A percentile compares a stretch with the other conserved stretches of the same genome.
Evolutionary conservation across 306 rosid species (phyloP).

Genomic region (Cicer bijugum): DNA sequence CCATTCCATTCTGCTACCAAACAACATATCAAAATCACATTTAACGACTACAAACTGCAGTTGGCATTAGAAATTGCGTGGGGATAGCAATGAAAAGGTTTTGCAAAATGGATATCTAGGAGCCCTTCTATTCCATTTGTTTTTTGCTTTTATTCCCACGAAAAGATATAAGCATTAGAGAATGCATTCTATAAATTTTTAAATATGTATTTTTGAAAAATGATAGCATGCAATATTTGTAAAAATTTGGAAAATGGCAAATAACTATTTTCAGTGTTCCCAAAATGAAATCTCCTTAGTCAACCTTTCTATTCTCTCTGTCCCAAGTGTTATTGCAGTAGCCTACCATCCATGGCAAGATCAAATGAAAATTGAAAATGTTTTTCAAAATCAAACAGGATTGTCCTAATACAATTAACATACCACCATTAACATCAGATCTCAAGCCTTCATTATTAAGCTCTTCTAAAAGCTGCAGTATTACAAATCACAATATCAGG

Average conservation of each 20-base stretch:
- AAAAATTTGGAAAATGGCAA: neutral
- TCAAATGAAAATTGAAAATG: neutral
- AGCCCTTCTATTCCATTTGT: neutral
- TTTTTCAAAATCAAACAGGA: neutral
- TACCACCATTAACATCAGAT: constrained; percentile 69
- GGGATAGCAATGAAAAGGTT: neutral
- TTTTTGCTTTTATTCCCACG: neutral
- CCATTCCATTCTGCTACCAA: constrained; percentile 59
- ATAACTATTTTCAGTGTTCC: neutral
- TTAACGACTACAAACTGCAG: constrained; percentile 21
- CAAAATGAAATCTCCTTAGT: neutral
- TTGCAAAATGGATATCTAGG: neutral
- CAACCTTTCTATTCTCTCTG: neutral
- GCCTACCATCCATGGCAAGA: neutral
- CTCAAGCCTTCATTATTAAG: constrained; percentile 58
- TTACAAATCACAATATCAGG: constrained; percentile 23
- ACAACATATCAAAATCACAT: constrained; percentile 35
- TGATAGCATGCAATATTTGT: neutral
- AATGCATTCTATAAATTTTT: neutral
- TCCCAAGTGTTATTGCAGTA: neutral
- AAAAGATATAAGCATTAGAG: neutral
- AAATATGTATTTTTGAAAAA: neutral
- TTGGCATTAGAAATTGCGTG: constrained; percentile 19
- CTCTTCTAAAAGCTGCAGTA: constrained; percentile 76
- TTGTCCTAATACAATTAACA: constrained; percentile 24